Percentiles rank a stretch among this genome's conserved stretches.
Evolutionary conservation across 495 filamentous ascomycete genomes (phyloP).

Genomic region (Acidiella bohemica): DNA sequence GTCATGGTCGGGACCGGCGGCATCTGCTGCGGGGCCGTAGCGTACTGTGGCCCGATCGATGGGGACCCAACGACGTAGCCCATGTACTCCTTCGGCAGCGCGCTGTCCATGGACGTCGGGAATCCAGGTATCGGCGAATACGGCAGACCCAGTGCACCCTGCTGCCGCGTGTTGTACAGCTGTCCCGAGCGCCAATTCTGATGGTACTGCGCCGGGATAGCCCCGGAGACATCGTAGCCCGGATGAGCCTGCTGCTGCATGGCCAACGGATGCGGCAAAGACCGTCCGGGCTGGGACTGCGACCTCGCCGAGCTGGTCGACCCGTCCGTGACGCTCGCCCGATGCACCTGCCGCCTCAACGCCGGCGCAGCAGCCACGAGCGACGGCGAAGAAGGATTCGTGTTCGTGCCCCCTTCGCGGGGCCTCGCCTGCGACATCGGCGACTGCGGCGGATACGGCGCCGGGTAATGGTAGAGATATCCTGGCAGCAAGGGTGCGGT

Average conservation of each 20-base stretch:
- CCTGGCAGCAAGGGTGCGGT: slow-evolving; percentile 35
- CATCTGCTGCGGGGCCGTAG: slow-evolving; percentile 31
- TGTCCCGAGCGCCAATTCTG: slow-evolving; percentile 13
- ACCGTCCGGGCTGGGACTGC: slow-evolving; percentile 52
- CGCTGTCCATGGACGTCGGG: slow-evolving; percentile 23
- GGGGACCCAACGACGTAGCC: slow-evolving; percentile 48
- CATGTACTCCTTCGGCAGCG: slow-evolving; percentile 44
- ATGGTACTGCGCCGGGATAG: slow-evolving; percentile 4
- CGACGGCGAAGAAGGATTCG: slow-evolving; percentile 53
- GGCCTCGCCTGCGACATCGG: slow-evolving; percentile 30
- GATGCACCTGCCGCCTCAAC: slow-evolving; percentile 42
- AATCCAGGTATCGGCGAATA: slow-evolving; percentile 13
- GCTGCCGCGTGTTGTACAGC: not conserved
- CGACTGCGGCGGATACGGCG: slow-evolving; percentile 35
- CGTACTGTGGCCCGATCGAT: slow-evolving; percentile 40
- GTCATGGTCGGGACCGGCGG: slow-evolving; percentile 36
- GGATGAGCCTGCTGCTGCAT: slow-evolving; percentile 25
- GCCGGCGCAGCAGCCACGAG: slow-evolving; percentile 40
- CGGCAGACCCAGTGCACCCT: slow-evolving; percentile 5
- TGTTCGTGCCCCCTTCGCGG: slow-evolving; percentile 30
- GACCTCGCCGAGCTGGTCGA: slow-evolving; percentile 43
- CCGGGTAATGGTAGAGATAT: slow-evolving; percentile 37
- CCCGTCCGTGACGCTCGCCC: slow-evolving; percentile 41
- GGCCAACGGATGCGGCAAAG: slow-evolving; percentile 34
- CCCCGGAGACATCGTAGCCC: slow-evolving; percentile 20